Percentiles rank a stretch among this genome's conserved stretches.
phyloP scores from a whole-genome alignment of 2,329 filamentous ascomycete genomes.

The Hypoxylon sp. region DNA sequence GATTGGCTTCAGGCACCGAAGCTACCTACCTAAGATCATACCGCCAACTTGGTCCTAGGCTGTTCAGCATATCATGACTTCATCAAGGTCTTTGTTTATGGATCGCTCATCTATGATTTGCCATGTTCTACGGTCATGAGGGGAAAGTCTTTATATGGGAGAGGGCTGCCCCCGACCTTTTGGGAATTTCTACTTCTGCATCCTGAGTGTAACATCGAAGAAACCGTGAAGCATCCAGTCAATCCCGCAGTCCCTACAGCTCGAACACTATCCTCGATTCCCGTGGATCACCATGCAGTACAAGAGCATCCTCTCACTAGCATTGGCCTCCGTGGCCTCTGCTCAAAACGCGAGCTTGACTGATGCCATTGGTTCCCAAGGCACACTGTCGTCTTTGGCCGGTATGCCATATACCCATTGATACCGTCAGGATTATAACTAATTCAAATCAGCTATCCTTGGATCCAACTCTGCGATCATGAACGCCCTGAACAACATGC shows the following conservation, averaged over 20 bases:
- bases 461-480: slow-evolving; percentile 32
- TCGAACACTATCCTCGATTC: neutral
- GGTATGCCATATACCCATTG: slow-evolving; percentile 20
- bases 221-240: neutral
- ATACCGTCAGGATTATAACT: neutral
- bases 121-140: slow-evolving; percentile 6
- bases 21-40: slow-evolving; percentile 15
- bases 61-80: slow-evolving; percentile 39
- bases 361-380: slow-evolving; percentile 40
- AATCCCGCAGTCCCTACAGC: neutral
- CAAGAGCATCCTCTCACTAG: slow-evolving; percentile 24
- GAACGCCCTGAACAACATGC: slow-evolving; percentile 28
- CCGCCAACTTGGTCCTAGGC: slow-evolving; percentile 26
- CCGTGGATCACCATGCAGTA: slow-evolving; percentile 34
- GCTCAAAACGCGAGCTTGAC: slow-evolving; percentile 38
- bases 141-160: slow-evolving; percentile 28
- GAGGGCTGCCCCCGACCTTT: neutral
- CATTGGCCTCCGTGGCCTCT: slow-evolving; percentile 30
- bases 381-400: slow-evolving; percentile 37
- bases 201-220: neutral
- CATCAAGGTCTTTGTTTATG: slow-evolving; percentile 28
- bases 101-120: slow-evolving; percentile 17
- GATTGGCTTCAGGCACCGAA: slow-evolving; percentile 28
- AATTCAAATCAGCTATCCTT: slow-evolving; percentile 34
- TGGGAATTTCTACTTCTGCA: neutral